phyloP scores from a whole-genome alignment of 768 basidiomycete species.

The Serendipita sp. region DNA sequence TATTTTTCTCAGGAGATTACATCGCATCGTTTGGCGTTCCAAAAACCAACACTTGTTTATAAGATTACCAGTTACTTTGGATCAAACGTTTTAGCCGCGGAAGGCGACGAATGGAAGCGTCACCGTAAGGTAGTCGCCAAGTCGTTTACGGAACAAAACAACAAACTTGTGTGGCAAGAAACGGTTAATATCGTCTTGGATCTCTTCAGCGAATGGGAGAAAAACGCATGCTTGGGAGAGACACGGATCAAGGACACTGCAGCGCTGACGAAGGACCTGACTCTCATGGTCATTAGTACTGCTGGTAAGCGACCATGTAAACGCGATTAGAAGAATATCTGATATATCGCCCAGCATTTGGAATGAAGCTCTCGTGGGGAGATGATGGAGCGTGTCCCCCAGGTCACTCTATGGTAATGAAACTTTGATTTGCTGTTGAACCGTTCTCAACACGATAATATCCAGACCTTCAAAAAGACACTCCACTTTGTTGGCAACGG shows the following conservation, averaged over 20 bases:
- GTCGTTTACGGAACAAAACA: not conserved
- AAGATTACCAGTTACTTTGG: slow-evolving; percentile 34
- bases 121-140: slow-evolving; percentile 21
- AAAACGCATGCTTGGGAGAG: not conserved
- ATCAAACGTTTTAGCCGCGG: slow-evolving; percentile 44
- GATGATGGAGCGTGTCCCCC: not conserved
- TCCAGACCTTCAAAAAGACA: not conserved
- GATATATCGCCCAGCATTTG: not conserved
- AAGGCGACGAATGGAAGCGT: slow-evolving; percentile 49
- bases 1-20: slow-evolving; percentile 29
- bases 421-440: not conserved
- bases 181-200: not conserved
- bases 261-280: not conserved
- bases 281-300: not conserved
- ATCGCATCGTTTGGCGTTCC: slow-evolving; percentile 32
- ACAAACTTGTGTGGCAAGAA: slow-evolving; percentile 5
- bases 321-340: not conserved
- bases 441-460: not conserved
- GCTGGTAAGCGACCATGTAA: not conserved
- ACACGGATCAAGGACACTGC: not conserved
- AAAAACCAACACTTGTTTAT: slow-evolving; percentile 38
- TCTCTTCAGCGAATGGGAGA: not conserved
- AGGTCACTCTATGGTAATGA: not conserved
- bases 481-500: not conserved
- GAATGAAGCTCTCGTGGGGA: not conserved